Base-by-base conservation (phyloP, 2,329 filamentous ascomycete species). In the Hypomyces rosellus region DNA sequence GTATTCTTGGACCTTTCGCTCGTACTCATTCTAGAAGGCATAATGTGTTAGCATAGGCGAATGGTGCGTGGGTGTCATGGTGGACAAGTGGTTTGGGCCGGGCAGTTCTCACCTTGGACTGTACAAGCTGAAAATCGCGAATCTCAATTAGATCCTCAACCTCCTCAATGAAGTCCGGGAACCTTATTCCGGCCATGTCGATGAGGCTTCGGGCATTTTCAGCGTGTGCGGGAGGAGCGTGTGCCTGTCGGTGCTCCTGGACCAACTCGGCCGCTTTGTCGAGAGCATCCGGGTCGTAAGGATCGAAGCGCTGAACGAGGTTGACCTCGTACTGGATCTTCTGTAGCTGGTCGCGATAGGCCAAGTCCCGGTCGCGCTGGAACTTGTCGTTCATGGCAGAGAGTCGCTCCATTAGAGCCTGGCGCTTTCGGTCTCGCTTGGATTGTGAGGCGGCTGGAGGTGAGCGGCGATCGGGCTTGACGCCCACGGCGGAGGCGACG, bases 271-370 rank as follows among this genome's bases (percentile, higher is more conserved):
- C 75, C 55, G 90, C 82, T 50, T 87, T 81, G 55, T 89, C 85
- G 43, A 96, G 76, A 45, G 88, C 82, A 53, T 82, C 80, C 54
- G 83, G 76, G 47, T 78, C 75, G 66, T 95, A 95, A 1, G 88
- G 86, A 62, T 96, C 86, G 47, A 93, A 88, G 59, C 88, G 84
- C 66, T 89, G 84, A 57, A 96, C 89, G 42, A 95, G 78, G 52
- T 81, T 88, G 70, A 91, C 90, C 67, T 96, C 91, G 57, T 89
- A 84, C 70, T 96, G 91, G n/a, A 96, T 82, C 58, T 89, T 89
- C 62, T 93, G 86, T 2, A 96, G 79, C 69, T 96, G 89, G 57
- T 93, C 88, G 55, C 91, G 84, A 68, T 95, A 97, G 61, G 89
- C 84, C 55, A 80, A 75, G 67, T 96, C 89, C 57, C 88, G 81